Base-by-base conservation (phyloP, 805 yeast species). In the Cyberlindnera subsufficiens region DNA sequence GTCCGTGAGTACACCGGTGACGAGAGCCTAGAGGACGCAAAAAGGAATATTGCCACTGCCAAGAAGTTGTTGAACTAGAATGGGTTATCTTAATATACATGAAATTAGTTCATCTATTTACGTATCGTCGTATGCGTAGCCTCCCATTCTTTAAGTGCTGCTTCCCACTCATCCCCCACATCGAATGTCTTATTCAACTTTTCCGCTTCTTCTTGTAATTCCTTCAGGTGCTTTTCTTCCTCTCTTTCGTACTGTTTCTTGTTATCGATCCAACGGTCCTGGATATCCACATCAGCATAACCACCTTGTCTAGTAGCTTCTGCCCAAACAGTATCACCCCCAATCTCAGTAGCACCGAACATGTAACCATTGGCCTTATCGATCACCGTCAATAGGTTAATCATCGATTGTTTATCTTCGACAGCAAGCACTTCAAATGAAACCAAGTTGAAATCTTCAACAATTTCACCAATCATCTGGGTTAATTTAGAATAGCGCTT, bases 261-360 rank as follows among this genome's bases (percentile, higher is more conserved):
- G 51, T 81, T 72, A 44, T 87, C 96, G 10, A 93, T 76, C 99
- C 99, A 93, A 46, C 99, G 72, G 51, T 93, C 99, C 53, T 93
- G 99, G 5, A 88, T 77, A 59, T 90, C 96, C 35, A 64, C 44
- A 30, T 58, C 78, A 35, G 72, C 61, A 37, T 71, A 63, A 10
- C 86, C 80, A 32, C 90, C 82, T 58, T 86, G 87, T 50, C 98
- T 72, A 0, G 91, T 76, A 0, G 96, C 96, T 53, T 91, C 96
- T n/a, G 89, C 86, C 99, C 99, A 93, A 2, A 93, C 80, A 0
- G 91, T 78, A 58, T 93, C 99, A n/a, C 98, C 99, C 2, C 97
- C 96, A 7, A 91, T 72, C 53, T 93, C 99, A 27, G 89, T 86
- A 1, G 90, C 71, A 0, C 99, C 99, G 67, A 87, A 88, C 52